Base-by-base conservation (phyloP, 805 yeast genomes). In the Candida xiaguanensis region DNA sequence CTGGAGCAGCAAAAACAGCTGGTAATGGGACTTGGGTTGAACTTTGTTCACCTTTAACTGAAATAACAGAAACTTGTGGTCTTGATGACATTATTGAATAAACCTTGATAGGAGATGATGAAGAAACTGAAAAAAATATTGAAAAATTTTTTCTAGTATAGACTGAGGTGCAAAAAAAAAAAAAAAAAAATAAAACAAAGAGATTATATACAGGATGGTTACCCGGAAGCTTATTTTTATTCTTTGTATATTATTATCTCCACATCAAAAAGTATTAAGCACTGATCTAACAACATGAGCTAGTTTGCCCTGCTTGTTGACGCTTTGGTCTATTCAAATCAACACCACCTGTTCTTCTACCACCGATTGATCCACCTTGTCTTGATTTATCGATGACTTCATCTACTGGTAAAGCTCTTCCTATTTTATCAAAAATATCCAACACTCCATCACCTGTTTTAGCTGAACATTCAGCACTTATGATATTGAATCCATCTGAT, bases 1-100 rank as follows among this genome's bases (percentile, higher is more conserved):
- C 95, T 74, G 99, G 99, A 68, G 99, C 96, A 75, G 88, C 74
- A 86, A 93, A 93, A 67, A 93, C 97, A 65, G 96, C 95, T 78
- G 99, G 99, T 66, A 93, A 80, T 63, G 95, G 87, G 59, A 90
- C 74, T 61, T 91, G 79, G 61, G 86, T 60, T 59, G 86, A 74
- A 69, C 95, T 74, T 66, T 85, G 80, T 73, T 84, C 85, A 73
- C 98, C 98, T 71, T 80, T 67, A 65, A 80, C 72, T 68, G 95
- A 75, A 75, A 85, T 77, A 65, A 95, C 97, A 63, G 97, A 78
- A 71, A 93, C 98, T 80, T 87, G 95, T 67, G 99, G 98, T 75
- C 96, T 89, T 56, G 72, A 52, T 59, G 76, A 74, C 75, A 75
- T 75, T 61, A 50, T 61, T 47, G 42, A 47, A 47, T 38, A 40